Percentiles rank a stretch among this genome's conserved stretches.
phyloP scores from a whole-genome alignment of 306 rosid species.

The Geum urbanum region DNA sequence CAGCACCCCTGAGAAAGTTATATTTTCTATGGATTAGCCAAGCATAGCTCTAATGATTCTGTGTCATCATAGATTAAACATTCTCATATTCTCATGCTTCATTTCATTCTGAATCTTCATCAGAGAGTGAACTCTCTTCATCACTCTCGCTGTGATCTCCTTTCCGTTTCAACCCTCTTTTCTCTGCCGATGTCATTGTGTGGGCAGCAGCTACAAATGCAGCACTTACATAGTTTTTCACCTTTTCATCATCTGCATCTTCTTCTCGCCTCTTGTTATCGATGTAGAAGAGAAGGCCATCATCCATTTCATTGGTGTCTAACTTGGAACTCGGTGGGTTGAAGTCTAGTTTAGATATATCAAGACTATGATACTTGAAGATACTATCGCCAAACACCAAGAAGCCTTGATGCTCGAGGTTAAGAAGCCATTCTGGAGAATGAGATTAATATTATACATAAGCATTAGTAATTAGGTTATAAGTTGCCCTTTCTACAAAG shows the following conservation, averaged over 20 bases:
- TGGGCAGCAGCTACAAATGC: constrained; percentile 53
- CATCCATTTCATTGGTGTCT: constrained; percentile 36
- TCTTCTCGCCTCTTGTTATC: constrained; percentile 48
- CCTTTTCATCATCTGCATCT: constrained; percentile 26
- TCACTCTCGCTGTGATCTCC: constrained; percentile 28
- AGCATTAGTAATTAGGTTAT: not conserved
- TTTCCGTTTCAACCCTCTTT: constrained; percentile 45
- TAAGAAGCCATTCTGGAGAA: constrained; percentile 60
- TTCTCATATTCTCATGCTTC: constrained; percentile 36
- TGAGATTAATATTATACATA: constrained; percentile 12
- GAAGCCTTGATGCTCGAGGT: constrained; percentile 59
- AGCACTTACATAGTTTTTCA: constrained; percentile 37
- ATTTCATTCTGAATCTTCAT: constrained; percentile 38
- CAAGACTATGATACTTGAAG: constrained; percentile 30
- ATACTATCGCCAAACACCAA: constrained; percentile 51
- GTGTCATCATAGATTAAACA: constrained; percentile 44
- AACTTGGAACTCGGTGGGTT: constrained; percentile 28
- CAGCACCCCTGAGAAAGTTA: not conserved
- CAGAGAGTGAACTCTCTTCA: constrained; percentile 52
- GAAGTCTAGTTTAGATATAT: constrained; percentile 24
- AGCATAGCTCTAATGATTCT: constrained; percentile 10
- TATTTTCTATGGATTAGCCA: not conserved
- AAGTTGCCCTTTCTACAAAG: not conserved
- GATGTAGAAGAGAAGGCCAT: constrained; percentile 46
- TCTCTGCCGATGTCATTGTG: constrained; percentile 36